Base-by-base conservation (phyloP, 441 rosid species). In the Euphorbia schlechtendalii region DNA sequence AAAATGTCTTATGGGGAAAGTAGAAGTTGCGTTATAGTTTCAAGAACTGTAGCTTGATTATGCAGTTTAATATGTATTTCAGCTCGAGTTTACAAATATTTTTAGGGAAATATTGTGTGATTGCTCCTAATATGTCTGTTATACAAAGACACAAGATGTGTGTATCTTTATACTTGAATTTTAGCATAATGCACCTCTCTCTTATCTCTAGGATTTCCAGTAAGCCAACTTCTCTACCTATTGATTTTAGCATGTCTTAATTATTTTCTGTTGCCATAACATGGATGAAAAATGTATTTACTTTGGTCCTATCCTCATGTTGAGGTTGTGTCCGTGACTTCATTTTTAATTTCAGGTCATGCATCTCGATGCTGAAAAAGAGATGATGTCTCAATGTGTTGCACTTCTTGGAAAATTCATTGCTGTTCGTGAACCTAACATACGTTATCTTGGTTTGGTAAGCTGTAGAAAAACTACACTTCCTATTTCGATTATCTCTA, bases 341-440 rank as follows among this genome's bases (percentile, higher is more conserved):
- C 38, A 18, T 68, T 1, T 65, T 30, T 54, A 62, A 10, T 70
- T 52, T 49, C 79, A 95, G 99, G 97, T 95, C 73, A 89, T 95
- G 95, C 99, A 95, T 81, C 98, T 95, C 73, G 96, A 95, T 85
- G 99, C 99, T 65, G 99, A 95, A 77, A 91, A 88, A 63, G 99
- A 95, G 83, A 91, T 95, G 98, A 89, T 95, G 93, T 89, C 99
- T 74, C 99, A 95, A 74, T 91, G 99, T 73, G 96, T 95, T 69
- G 96, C 96, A 59, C 96, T 95, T 69, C 96, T 95, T 53, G 99
- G 99, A 62, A 95, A 91, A 78, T 95, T 89, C 73, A 87, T 95
- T 67, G 96, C 98, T 21, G 99, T 95, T 45, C 96, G 98, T 40
- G 98, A 95, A 78, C 99, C 99, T 61, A 95, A 95, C 76, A 95